A percentile compares a stretch with the other conserved stretches of the same genome.
These are phyloP conservation scores for Lasiodiplodia gonubiensis DNA, from an alignment of 2,329 filamentous ascomycete species.

Conservation along the genomic window DNA sequence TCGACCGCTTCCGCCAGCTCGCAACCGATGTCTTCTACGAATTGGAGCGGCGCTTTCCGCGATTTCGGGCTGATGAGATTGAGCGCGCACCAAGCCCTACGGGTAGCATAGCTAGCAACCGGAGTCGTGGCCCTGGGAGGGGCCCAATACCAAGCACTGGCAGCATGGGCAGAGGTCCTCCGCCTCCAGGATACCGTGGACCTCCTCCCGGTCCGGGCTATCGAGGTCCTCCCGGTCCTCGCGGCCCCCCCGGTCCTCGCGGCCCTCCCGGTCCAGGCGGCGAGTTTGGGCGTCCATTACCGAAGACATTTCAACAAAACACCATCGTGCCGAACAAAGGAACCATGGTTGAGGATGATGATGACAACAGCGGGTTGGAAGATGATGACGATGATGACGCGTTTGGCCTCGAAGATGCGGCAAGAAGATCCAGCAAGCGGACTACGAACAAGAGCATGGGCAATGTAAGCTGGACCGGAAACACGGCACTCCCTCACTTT, in stretches of 20 bases:
- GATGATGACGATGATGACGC: constrained; percentile 62
- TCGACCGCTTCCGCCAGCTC: constrained; percentile 85
- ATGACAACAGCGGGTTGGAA: constrained; percentile 65
- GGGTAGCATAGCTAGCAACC: constrained; percentile 60
- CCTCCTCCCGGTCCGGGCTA: constrained; percentile 28
- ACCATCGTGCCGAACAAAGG: constrained; percentile 98
- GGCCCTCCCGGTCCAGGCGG: constrained; percentile 54
- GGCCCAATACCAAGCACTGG: constrained; percentile 59
- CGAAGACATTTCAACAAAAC: constrained; percentile 91
- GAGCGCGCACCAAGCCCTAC: constrained; percentile 71
- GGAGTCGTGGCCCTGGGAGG: constrained; percentile 64
- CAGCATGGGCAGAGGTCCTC: constrained; percentile 51
- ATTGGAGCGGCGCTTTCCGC: constrained; percentile 85
- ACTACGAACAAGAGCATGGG: constrained; percentile 53
- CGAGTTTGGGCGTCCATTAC: constrained; percentile 76
- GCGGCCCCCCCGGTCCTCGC: constrained; percentile 25
- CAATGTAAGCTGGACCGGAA: constrained; percentile 29
- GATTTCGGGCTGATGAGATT: constrained; percentile 73
- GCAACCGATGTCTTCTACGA: constrained; percentile 97
- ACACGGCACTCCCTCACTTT: no score
- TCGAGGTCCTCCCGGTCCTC: constrained; percentile 34
- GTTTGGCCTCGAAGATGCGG: constrained; percentile 63
- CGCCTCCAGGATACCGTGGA: constrained; percentile 26
- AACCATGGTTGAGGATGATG: constrained; percentile 95
- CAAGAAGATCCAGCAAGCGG: constrained; percentile 40